Evolutionary conservation across 495 filamentous ascomycete genomes (phyloP).

Genomic region (Daldinia childiae): DNA sequence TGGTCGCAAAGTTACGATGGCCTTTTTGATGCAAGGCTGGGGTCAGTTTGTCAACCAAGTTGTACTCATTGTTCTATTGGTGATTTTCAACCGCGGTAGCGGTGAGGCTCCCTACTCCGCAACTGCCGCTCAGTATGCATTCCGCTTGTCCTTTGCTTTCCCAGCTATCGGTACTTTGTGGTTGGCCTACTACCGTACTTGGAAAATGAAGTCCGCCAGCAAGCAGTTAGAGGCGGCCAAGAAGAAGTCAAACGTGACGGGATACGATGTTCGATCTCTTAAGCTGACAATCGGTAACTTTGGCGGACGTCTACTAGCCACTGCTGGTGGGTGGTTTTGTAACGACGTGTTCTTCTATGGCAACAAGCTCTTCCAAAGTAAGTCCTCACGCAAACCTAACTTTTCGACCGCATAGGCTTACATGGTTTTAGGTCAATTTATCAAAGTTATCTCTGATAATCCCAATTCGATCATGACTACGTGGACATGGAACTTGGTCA

Average conservation of each 20-base stretch:
- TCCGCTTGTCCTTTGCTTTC: conserved; percentile 84
- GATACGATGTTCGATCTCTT: conserved; percentile 85
- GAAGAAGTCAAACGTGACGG: conserved; percentile 84
- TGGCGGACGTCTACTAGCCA: conserved; percentile 83
- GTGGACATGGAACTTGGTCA: conserved; percentile 92
- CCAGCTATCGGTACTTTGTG: conserved; percentile 89
- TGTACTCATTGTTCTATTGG: conserved; percentile 79
- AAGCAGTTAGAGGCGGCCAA: conserved; percentile 80
- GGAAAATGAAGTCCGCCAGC: conserved; percentile 79
- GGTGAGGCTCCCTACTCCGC: conserved; percentile 77
- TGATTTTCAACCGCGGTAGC: conserved; percentile 80
- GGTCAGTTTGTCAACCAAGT: conserved; percentile 92
- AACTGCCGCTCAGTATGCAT: conserved; percentile 80
- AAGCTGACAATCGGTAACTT: conserved; percentile 79
- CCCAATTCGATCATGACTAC: conserved; percentile 73
- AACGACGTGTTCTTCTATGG: conserved; percentile 98
- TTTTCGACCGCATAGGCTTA: conserved; percentile 15
- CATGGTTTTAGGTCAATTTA: conserved; percentile 68
- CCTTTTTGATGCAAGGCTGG: conserved; percentile 98
- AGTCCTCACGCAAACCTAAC: background rate
- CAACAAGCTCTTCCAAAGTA: conserved; percentile 92
- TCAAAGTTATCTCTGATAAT: conserved; percentile 71
- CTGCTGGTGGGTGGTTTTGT: conserved; percentile 84
- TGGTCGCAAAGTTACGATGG: conserved; percentile 89
- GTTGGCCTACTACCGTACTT: conserved; percentile 89